phyloP scores from a whole-genome alignment of 75 land plant species.

The Cryptomeria japonica region DNA sequence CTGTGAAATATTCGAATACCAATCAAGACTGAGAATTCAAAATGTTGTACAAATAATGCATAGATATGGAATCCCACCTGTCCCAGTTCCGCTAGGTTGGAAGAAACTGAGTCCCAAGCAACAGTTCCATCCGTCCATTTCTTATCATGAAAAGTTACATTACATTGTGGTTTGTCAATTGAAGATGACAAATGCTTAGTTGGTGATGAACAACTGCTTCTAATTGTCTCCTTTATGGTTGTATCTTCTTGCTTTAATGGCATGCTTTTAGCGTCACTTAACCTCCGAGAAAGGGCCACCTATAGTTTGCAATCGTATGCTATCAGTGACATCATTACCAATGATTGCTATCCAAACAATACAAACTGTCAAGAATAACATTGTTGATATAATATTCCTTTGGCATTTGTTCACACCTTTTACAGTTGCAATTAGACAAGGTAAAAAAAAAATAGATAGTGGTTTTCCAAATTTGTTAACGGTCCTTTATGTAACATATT shows the following conservation, averaged over 20 bases:
- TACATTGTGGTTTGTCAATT: conserved; percentile 14
- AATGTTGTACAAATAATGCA: background rate
- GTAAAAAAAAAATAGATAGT: background rate
- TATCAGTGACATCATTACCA: background rate
- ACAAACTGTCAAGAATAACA: background rate
- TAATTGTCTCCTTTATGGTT: conserved; percentile 12
- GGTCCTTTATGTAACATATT: background rate
- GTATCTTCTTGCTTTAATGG: conserved; percentile 23
- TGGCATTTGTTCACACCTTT: background rate
- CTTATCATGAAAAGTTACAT: conserved; percentile 54
- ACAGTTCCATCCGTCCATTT: conserved; percentile 98
- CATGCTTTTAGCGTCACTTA: conserved; percentile 36
- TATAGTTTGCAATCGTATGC: conserved; percentile 8
- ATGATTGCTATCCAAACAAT: background rate
- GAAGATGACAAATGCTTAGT: background rate
- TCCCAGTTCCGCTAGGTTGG: conserved; percentile 68
- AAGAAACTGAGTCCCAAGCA: conserved; percentile 62
- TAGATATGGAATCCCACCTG: conserved; percentile 51
- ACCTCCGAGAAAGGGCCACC: conserved; percentile 55
- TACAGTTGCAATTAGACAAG: background rate
- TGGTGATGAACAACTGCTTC: background rate
- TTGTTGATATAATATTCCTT: background rate
- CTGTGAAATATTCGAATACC: background rate
- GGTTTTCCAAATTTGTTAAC: background rate
- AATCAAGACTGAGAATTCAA: background rate